Percentiles rank a stretch among this genome's conserved stretches.
Conservation (phyloP, 2,329 filamentous ascomycete species). For the Diaporthe nobilis region DNA sequence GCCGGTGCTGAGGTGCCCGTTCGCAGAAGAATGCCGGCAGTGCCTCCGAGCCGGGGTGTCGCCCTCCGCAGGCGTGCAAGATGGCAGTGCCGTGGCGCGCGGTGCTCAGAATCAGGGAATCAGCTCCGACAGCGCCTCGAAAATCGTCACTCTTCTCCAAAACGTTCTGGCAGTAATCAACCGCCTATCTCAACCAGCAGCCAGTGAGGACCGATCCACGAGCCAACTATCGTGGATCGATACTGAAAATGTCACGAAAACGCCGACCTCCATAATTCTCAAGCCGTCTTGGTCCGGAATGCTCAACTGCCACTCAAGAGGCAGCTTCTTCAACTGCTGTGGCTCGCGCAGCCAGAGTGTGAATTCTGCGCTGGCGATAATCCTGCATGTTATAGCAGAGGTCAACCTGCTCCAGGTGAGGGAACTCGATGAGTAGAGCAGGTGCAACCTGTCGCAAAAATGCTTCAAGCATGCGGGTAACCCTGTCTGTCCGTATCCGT, state of each 20-base stretch:
- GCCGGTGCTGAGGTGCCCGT: background rate
- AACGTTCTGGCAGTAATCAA: background rate
- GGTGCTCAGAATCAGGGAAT: background rate
- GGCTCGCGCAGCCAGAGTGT: background rate
- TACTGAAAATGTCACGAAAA: background rate
- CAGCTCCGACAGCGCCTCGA: slow-evolving; percentile 1
- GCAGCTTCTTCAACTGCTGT: background rate
- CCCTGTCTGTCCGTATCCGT: too few species aligned
- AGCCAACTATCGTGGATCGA: background rate
- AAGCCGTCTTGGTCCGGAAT: background rate
- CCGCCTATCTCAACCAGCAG: background rate
- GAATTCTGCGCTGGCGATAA: background rate
- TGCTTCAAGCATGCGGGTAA: background rate
- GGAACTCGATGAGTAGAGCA: background rate
- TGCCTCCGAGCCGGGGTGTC: slow-evolving; percentile 6
- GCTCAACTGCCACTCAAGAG: background rate
- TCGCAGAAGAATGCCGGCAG: background rate
- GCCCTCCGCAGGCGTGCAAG: background rate
- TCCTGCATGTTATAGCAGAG: background rate
- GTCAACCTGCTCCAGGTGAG: background rate
- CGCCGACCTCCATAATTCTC: background rate
- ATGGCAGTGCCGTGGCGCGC: slow-evolving; percentile 26
- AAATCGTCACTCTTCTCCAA: background rate
- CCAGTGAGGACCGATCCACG: too few species aligned
- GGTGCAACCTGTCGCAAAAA: background rate